Base-by-base conservation (phyloP, 208 protist genomes). In the Acanthamoeba lugdunensis region DNA sequence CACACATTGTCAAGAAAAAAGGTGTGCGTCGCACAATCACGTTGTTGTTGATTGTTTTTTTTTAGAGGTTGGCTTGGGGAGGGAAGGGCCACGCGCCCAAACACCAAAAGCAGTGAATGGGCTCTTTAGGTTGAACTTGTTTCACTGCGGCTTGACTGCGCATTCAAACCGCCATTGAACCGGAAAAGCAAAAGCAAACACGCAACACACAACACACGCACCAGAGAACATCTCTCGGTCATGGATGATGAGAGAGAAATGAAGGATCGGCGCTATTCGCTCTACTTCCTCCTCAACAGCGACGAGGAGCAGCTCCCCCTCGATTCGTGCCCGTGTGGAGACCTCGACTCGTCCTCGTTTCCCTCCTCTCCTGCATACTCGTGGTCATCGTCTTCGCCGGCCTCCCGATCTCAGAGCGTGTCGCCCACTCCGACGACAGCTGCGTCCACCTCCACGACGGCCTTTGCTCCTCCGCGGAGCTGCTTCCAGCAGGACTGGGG, bases 241-340 rank as follows among this genome's bases (percentile, higher is more conserved):
- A 67, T 23, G 54, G 21, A 65, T 65, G 58, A 28, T 0, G 61
- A 28, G 21, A 11, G 16, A 61, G 54, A 67, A 13, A 30, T 21
- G 25, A 67, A 23, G 11, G 69, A 77, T 77, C 33, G 6, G 23
- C 69, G 69, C 25, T 77, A 77, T 28, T 77, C 69, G 13, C 69
- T 77, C 11, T 77, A 45, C 69, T 85, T 85, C 77, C 18, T 85
- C 45, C 37, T 85, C 77, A 50, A 85, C 13, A 45, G 56, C 5
- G 77, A n/a, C 14, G 77, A 58, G 7, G 77, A 77, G 23, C 54
- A 18, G 8, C 18, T 13, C 0, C 7, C 6, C 25, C 61, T 28
- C 16, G 61, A 67, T 1, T 28, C 25, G 23, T n/a, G 18, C 23
- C 30, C 2, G 30, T 25, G n/a, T 8, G 65, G 21, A 30, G 69